Evolutionary conservation across 768 basidiomycete species (phyloP), one percentile per base, ranked within the genome.

Genomic region (Rossbeevera mucosa): DNA sequence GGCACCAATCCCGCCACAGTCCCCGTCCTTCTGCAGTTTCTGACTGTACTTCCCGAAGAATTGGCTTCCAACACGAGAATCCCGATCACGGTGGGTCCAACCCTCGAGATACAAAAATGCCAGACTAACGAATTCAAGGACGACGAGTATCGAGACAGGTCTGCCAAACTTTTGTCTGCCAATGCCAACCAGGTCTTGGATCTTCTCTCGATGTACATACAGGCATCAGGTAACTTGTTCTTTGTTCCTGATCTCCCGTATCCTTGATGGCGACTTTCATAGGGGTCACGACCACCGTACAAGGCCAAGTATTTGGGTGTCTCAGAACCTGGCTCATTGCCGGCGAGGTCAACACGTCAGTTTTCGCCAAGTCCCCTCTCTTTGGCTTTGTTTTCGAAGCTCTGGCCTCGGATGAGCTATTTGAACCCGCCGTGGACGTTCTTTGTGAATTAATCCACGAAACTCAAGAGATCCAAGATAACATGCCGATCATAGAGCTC

Each of bases 401-500:
- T 4, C 78, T 98, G 26, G 76, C 76, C 4, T 86, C 85, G 3
- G 90, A 94, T 16, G 80, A 83, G 41, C 78, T 98, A n/a, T 98
- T 98, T 65, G 96, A 99, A 61, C 69, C 86, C 7, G 94, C 93
- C 2, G 91, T 94, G 33, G 89, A 96, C 54, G 86, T 91, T 30
- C 78, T 98, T 53, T 94, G 91, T 68, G 93, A 96, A 66, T 73
- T 97, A 61, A 92, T 98, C 49, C 96, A 98, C 70, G 96, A 99
- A 69, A 98, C 96, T 0, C 94, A 97, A 70, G 96, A 99, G 70
- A 80, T 96, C 26, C 88, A 95, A 54, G 95, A 97, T 26, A 94
- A 92, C 64, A 90, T 94, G 83, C 71, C 80, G 20, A 82, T 89
- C 58, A 94, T 98, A 60, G 80, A 96, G 63, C 75, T 85, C 54